A percentile compares a stretch with the other conserved stretches of the same genome.
Conservation (phyloP, 2,329 filamentous ascomycete genomes). For the Paecilomyces sp. region DNA sequence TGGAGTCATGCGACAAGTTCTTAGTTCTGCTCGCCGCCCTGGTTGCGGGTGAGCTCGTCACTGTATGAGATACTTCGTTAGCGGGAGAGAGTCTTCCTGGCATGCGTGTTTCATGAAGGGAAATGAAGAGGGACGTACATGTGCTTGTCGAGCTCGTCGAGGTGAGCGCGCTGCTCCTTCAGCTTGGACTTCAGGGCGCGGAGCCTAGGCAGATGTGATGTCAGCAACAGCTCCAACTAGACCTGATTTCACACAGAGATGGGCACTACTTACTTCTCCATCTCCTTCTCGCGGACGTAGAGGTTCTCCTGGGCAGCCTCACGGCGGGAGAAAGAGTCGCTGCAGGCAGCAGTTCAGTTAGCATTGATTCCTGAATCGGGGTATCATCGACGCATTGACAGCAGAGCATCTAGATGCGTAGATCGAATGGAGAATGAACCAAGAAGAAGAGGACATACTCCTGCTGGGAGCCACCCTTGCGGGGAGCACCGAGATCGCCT, state of each 20-base stretch:
- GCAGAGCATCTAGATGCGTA: neutral
- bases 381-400: slow-evolving; percentile 10
- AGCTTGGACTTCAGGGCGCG: slow-evolving; percentile 63
- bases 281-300: slow-evolving; percentile 80
- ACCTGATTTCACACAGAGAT: neutral
- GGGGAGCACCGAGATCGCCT: slow-evolving; percentile 58
- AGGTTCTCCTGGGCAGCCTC: slow-evolving; percentile 81
- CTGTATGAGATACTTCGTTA: slow-evolving; percentile 37
- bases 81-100: neutral
- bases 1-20: neutral
- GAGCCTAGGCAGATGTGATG: slow-evolving; percentile 43
- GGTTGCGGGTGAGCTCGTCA: slow-evolving; percentile 67
- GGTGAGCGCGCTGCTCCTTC: slow-evolving; percentile 69
- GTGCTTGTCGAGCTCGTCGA: slow-evolving; percentile 77
- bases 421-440: too few relatives aligned
- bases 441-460: slow-evolving; percentile 23
- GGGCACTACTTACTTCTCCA: slow-evolving; percentile 58
- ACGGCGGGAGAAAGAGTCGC: slow-evolving; percentile 87
- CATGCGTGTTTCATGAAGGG: neutral
- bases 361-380: slow-evolving; percentile 2
- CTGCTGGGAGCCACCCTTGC: slow-evolving; percentile 25
- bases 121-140: slow-evolving; percentile 54
- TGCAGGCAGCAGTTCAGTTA: slow-evolving; percentile 31
- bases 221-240: slow-evolving; percentile 4
- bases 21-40: slow-evolving; percentile 56